Evolutionary conservation across 192 early-diverging fungal genomes (phyloP), one percentile per base, ranked within the genome.

Genomic region (Coemansia sp.): DNA sequence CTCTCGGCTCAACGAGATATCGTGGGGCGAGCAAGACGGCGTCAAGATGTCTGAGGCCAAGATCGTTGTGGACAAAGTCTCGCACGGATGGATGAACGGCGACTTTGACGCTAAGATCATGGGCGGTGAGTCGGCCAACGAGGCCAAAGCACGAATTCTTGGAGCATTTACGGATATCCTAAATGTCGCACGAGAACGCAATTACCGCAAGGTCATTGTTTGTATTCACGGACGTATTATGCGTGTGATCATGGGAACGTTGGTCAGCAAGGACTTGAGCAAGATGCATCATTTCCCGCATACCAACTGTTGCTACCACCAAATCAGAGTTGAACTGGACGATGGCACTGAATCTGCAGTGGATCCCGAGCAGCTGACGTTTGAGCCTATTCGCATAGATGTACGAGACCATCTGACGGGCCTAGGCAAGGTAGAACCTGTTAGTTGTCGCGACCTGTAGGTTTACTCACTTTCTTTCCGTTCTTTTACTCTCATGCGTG

Each of bases 281-380:
- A 71, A 42, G 22, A 81, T 81, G 78, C 48, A 71, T 14, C 28
- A 31, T 21, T 74, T 59, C 37, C 34, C 65, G 1, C 78, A 81
- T 22, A 66, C 78, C 1, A 81, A 81, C 47, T 71, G 78, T 60
- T 68, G 61, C 34, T 81, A 74, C 72, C 66, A 81, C 46, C 61
- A 71, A n/a, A 54, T 81, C 20, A 20, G 57, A 12, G 65, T 68
- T n/a, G 69, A 71, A 4, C 10, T 80, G 20, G 60, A 40, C 3
- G 63, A 52, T 31, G 60, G 37, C 37, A 34, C 47, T 19, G 20
- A 40, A n/a, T n/a, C 20, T 12, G 34, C 5, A 5, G 14, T 15
- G 3, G 65, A 68, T 12, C 68, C 65, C 1, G 62, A 64, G 4
- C 47, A 53, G 34, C 65, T 81, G 10, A 36, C 15, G 19, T 81